Evolutionary conservation across 108 stramenopile species (phyloP).

Genomic region (Skeletonema costatum): DNA sequence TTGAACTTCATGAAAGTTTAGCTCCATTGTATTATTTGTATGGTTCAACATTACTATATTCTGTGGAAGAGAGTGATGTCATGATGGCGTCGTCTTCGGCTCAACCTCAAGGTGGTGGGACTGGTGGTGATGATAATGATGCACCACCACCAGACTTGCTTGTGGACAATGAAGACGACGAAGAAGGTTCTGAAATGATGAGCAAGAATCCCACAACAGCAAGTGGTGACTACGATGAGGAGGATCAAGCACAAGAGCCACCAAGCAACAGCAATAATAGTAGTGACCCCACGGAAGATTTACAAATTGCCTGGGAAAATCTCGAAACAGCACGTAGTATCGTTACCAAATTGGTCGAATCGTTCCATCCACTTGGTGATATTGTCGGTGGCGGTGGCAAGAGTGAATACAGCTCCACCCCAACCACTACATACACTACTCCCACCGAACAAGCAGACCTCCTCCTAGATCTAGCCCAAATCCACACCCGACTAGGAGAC

Average conservation of each 20-base stretch:
- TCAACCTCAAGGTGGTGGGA: not conserved
- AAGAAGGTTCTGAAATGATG: constrained; percentile 7
- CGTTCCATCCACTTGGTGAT: not conserved
- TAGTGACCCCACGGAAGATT: constrained; percentile 58
- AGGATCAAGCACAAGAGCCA: not conserved
- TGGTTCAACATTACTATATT: constrained; percentile 86
- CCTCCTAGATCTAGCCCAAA: constrained; percentile 72
- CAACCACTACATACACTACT: not conserved
- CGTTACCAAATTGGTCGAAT: constrained; percentile 38
- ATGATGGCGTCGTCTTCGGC: constrained; percentile 6
- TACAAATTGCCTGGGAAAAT: constrained; percentile 90
- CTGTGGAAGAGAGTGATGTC: constrained; percentile 76
- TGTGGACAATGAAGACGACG: not conserved
- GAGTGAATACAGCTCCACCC: not conserved
- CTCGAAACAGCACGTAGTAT: constrained; percentile 77
- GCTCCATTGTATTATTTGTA: constrained; percentile 88
- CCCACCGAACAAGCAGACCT: not conserved
- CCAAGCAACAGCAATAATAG: not conserved
- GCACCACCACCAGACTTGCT: not conserved
- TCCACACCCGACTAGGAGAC: constrained; percentile 76
- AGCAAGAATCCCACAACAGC: constrained; percentile 13
- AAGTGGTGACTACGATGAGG: constrained; percentile 3
- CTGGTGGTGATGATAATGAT: not conserved
- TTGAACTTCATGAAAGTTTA: constrained; percentile 61
- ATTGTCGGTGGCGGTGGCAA: not conserved